phyloP scores from a whole-genome alignment of 768 basidiomycete species.

The Mycena leptocephala region DNA sequence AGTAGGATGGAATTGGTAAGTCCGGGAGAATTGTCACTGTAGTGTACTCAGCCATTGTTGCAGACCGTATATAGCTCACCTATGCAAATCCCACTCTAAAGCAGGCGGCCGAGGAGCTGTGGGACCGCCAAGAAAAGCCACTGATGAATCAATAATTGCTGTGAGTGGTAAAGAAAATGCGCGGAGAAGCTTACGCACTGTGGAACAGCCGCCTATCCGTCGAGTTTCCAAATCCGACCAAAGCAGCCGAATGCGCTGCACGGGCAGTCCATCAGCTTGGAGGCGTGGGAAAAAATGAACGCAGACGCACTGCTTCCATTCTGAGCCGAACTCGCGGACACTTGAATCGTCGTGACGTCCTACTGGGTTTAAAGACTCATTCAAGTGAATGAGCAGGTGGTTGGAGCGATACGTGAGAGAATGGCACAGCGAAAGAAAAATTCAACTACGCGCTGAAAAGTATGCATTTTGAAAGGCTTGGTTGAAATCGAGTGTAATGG shows the following conservation, averaged over 20 bases:
- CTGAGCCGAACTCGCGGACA: not conserved
- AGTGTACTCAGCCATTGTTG: not conserved
- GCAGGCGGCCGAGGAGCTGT: not conserved
- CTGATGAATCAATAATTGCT: no score
- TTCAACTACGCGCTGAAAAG: no score
- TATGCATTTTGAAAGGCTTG: not conserved
- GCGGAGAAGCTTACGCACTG: no score
- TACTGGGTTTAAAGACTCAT: not conserved
- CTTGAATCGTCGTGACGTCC: not conserved
- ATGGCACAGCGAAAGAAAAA: not conserved
- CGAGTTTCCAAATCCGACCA: no score
- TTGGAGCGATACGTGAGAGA: not conserved
- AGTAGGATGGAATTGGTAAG: not conserved
- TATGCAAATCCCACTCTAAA: not conserved
- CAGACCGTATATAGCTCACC: not conserved
- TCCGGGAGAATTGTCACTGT: not conserved
- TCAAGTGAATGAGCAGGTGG: not conserved
- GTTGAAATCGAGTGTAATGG: not conserved
- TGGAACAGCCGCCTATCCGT: no score
- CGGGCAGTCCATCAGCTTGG: not conserved
- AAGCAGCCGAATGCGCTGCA: not conserved
- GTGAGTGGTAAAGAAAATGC: no score
- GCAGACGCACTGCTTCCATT: not conserved
- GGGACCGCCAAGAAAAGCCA: no score
- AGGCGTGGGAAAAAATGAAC: not conserved